These are phyloP conservation scores for Aspergillus homomorphus DNA, from an alignment of 495 filamentous ascomycete species.

Conservation along the genomic window DNA sequence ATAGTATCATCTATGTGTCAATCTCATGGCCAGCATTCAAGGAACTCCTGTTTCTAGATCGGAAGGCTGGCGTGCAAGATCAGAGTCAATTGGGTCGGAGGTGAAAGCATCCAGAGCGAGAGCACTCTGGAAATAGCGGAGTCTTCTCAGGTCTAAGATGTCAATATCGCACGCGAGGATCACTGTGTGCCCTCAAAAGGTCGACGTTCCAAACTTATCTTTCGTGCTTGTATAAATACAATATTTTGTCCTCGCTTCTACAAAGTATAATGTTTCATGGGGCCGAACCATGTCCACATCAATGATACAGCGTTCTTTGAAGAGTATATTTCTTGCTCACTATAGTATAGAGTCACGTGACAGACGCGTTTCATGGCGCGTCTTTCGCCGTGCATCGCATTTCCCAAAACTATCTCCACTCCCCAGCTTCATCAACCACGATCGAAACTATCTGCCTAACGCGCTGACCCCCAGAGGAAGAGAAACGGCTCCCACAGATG, in stretches of 20 bases:
- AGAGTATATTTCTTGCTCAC: too few species aligned
- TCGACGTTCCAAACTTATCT: background rate
- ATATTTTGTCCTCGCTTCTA: background rate
- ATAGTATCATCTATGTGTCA: slow-evolving; percentile 72
- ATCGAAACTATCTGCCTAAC: too few species aligned
- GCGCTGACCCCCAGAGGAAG: background rate
- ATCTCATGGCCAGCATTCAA: slow-evolving; percentile 50
- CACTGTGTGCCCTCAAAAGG: too few species aligned
- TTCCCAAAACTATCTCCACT: background rate
- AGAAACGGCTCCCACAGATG: background rate
- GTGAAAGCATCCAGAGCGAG: background rate
- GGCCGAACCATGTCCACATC: too few species aligned
- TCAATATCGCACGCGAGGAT: too few species aligned
- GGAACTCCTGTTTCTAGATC: slow-evolving; percentile 16
- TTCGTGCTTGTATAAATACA: background rate
- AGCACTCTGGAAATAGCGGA: background rate
- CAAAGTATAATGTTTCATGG: too few species aligned
- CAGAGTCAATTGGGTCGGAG: background rate
- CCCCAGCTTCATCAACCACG: background rate
- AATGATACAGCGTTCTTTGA: too few species aligned
- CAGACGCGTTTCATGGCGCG: too few species aligned
- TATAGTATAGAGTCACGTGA: background rate
- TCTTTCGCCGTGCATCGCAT: background rate
- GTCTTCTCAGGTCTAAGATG: background rate
- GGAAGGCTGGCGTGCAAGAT: background rate